These are phyloP conservation scores for Marsdenia floribunda DNA, from an alignment of 257 asterid genomes.

Conservation along the genomic window DNA sequence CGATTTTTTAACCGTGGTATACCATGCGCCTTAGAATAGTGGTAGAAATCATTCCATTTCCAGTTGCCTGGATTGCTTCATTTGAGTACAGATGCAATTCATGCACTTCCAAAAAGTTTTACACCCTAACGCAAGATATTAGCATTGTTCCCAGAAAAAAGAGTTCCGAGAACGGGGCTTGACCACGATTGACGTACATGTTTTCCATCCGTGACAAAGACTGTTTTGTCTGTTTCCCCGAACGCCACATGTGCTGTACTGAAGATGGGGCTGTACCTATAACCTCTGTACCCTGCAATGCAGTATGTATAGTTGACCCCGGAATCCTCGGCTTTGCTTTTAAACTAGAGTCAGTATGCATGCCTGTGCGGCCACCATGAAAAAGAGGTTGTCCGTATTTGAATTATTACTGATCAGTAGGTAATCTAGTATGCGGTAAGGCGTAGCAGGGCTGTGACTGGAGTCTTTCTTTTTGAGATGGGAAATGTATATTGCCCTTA, in stretches of 20 bases:
- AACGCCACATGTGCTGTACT: not conserved
- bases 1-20: not conserved
- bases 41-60: not conserved
- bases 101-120: not conserved
- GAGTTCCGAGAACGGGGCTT: not conserved
- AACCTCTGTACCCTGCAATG: not conserved
- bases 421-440: not conserved
- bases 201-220: not conserved
- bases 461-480: no score
- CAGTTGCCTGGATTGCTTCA: not conserved
- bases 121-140: not conserved
- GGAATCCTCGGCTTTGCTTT: constrained; percentile 23
- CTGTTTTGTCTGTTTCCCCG: not conserved
- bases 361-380: not conserved
- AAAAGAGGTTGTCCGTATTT: not conserved
- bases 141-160: not conserved
- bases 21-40: not conserved
- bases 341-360: not conserved
- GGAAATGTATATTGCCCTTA: no score
- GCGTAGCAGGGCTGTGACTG: not conserved
- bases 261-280: not conserved
- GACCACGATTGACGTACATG: not conserved
- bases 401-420: not conserved
- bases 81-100: not conserved
- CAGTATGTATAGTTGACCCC: constrained; percentile 5